These are phyloP conservation scores for Xylariales sp. DNA, from an alignment of 2,329 filamentous ascomycete genomes.

Conservation along the genomic window DNA sequence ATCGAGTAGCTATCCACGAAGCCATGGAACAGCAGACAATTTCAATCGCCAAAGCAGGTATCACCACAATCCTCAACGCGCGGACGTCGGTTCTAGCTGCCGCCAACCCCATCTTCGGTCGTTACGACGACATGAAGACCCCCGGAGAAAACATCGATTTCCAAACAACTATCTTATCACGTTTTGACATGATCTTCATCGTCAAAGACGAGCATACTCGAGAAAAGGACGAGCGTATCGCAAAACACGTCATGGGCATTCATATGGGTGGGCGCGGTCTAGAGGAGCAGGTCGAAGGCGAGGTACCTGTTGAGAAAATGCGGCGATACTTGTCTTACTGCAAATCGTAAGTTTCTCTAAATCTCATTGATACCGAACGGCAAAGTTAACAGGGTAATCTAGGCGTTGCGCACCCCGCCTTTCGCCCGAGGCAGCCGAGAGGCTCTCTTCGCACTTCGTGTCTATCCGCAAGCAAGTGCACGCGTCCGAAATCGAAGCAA, in stretches of 20 bases:
- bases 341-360: constrained; percentile 75
- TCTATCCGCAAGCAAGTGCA: constrained; percentile 95
- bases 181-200: constrained; percentile 99
- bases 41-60: constrained; percentile 97
- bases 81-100: constrained; percentile 94
- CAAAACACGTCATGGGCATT: constrained; percentile 96
- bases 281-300: constrained; percentile 85
- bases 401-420: constrained; percentile 93
- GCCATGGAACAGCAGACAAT: constrained; percentile 99
- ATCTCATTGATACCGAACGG: background rate
- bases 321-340: constrained; percentile 97
- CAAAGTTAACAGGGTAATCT: constrained; percentile 42
- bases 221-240: constrained; percentile 90
- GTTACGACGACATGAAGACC: constrained; percentile 97
- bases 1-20: constrained; percentile 97
- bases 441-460: constrained; percentile 96
- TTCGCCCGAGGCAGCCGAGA: constrained; percentile 90
- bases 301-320: constrained; percentile 96
- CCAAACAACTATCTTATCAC: constrained; percentile 95
- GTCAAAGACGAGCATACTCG: constrained; percentile 94
- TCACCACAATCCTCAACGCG: constrained; percentile 97
- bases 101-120: constrained; percentile 96
- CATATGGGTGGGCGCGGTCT: constrained; percentile 90
- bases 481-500: constrained; percentile 87
- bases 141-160: constrained; percentile 99